Evolutionary conservation across 257 asterid species (phyloP).

Genomic region (Primulina huaijiensis): DNA sequence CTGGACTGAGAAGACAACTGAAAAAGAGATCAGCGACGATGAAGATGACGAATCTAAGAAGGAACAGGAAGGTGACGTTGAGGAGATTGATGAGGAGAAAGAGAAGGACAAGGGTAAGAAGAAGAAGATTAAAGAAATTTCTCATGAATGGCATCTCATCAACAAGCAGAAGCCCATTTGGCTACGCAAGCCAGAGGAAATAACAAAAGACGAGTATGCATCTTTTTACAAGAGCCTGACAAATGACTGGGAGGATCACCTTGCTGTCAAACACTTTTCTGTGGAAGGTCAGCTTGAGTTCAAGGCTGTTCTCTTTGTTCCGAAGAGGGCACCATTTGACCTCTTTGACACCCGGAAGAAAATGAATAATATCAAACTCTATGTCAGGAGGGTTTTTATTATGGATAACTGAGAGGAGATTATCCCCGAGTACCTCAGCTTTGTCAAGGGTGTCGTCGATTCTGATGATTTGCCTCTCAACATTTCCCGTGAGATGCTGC

Average conservation of each 20-base stretch:
- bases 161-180: constrained; percentile 85
- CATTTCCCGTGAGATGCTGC: constrained; percentile 75
- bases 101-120: constrained; percentile 64
- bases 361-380: constrained; percentile 73
- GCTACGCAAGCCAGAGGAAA: constrained; percentile 81
- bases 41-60: constrained; percentile 80
- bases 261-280: constrained; percentile 79
- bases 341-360: constrained; percentile 72
- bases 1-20: constrained; percentile 79
- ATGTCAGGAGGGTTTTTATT: constrained; percentile 71
- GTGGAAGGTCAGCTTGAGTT: constrained; percentile 87
- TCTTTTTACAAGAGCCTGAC: constrained; percentile 81
- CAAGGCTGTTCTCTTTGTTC: constrained; percentile 76
- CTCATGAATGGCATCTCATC: constrained; percentile 69
- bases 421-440: constrained; percentile 70
- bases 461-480: constrained; percentile 79
- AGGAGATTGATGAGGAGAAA: constrained; percentile 70
- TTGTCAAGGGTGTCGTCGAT: constrained; percentile 74
- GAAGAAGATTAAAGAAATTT: constrained; percentile 76
- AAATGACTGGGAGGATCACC: constrained; percentile 85
- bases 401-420: constrained; percentile 83
- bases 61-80: constrained; percentile 66
- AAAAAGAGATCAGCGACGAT: constrained; percentile 73
- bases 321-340: constrained; percentile 76
- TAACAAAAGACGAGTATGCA: constrained; percentile 75